phyloP scores from a whole-genome alignment of 2,329 filamentous ascomycete species.

The Leptoxyphium fumago region DNA sequence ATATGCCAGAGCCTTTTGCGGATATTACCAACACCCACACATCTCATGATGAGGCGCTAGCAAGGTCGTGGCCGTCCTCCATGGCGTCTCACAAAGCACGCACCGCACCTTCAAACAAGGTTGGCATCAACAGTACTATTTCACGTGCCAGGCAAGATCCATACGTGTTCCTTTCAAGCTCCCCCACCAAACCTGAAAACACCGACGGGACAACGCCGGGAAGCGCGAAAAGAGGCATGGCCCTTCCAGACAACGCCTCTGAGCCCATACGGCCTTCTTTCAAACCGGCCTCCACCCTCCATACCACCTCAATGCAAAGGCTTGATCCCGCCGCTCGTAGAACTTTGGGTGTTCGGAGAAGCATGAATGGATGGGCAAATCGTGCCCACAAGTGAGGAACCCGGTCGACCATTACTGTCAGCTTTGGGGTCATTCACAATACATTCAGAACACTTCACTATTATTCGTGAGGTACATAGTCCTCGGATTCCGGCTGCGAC shows the following conservation, averaged over 20 bases:
- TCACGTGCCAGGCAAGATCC: constrained; percentile 11
- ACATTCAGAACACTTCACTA: too few species aligned
- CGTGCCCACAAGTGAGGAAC: constrained; percentile 4
- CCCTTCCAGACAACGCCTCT: background rate
- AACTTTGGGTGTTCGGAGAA: constrained; percentile 36
- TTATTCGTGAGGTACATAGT: too few species aligned
- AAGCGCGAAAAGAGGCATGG: background rate
- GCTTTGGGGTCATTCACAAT: too few species aligned
- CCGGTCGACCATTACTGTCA: too few species aligned
- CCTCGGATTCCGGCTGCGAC: too few species aligned
- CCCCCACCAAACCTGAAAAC: constrained; percentile 22
- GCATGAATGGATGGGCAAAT: constrained; percentile 35
- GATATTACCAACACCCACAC: too few species aligned
- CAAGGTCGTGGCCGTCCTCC: too few species aligned
- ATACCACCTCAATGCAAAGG: constrained; percentile 27
- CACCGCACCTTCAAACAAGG: too few species aligned
- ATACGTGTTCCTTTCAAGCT: constrained; percentile 36
- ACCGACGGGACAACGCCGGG: background rate
- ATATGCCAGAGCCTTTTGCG: background rate
- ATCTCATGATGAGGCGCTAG: too few species aligned
- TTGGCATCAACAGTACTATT: too few species aligned
- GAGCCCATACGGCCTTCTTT: constrained; percentile 9
- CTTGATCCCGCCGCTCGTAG: constrained; percentile 22
- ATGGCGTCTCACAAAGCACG: too few species aligned
- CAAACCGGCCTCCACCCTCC: constrained; percentile 26